Conservation (phyloP, 2,329 filamentous ascomycete species). For the Sphaceloma murrayae region DNA sequence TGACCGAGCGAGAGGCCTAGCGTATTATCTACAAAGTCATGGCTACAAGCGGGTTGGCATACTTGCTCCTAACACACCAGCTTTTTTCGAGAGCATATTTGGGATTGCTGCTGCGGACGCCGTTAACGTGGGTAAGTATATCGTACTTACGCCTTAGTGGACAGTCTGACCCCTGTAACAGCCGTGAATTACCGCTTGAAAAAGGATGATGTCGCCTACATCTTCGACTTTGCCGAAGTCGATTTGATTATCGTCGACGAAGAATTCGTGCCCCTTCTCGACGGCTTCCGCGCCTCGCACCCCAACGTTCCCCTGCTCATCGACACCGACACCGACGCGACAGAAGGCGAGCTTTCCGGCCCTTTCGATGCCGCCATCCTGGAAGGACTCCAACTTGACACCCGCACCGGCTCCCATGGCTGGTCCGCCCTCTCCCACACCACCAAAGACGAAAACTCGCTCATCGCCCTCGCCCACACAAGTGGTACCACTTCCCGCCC, state of each 20-base stretch:
- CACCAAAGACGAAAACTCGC: constrained; percentile 63
- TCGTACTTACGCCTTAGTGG: background rate
- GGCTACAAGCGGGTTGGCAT: constrained; percentile 71
- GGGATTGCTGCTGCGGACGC: constrained; percentile 74
- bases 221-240: constrained; percentile 77
- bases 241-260: constrained; percentile 79
- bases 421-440: constrained; percentile 70
- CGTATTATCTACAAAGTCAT: constrained; percentile 74
- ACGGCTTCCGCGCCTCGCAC: constrained; percentile 52
- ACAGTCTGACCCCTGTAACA: constrained; percentile 1
- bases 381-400: constrained; percentile 68
- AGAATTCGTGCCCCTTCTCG: constrained; percentile 65
- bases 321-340: constrained; percentile 74
- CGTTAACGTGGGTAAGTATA: constrained; percentile 54
- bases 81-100: constrained; percentile 84
- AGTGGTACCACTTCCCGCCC: constrained; percentile 84
- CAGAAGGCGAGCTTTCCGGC: constrained; percentile 62
- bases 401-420: constrained; percentile 53
- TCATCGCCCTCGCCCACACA: constrained; percentile 85
- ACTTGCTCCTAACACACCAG: constrained; percentile 83
- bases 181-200: constrained; percentile 67
- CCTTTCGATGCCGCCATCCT: constrained; percentile 75
- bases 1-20: constrained; percentile 75
- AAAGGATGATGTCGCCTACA: constrained; percentile 77
- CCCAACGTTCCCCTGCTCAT: constrained; percentile 62